Evolutionary conservation across 208 protist genomes (phyloP).

Genomic region (Naegleria lovaniensis): DNA sequence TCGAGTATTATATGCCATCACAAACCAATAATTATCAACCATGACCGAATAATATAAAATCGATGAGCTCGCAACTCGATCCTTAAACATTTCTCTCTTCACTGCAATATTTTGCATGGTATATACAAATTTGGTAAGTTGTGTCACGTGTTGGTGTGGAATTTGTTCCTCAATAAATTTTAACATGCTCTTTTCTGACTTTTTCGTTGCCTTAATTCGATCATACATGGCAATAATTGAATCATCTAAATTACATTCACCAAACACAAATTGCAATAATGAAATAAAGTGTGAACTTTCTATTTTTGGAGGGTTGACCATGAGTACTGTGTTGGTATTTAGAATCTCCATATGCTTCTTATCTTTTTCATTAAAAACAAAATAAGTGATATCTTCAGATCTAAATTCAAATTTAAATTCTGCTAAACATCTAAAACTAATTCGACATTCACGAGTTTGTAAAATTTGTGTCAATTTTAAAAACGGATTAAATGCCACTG

Average conservation of each 20-base stretch:
- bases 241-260: neutral
- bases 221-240: neutral
- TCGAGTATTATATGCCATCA: neutral
- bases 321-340: neutral
- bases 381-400: neutral
- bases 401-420: neutral
- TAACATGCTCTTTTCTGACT: neutral
- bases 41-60: neutral
- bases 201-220: neutral
- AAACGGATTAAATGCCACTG: neutral
- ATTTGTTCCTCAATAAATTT: neutral
- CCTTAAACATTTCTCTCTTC: neutral
- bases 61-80: neutral
- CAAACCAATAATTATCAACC: neutral
- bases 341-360: neutral
- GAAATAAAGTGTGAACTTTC: neutral
- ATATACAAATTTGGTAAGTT: neutral
- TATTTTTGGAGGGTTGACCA: neutral
- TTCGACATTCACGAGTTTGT: neutral
- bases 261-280: neutral
- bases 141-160: neutral
- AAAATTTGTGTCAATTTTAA: neutral
- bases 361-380: neutral
- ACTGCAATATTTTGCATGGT: neutral
- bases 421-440: neutral